These are phyloP conservation scores for Rhodosorus marinus DNA, from an alignment of 23 red algal genomes.

Conservation along the genomic window DNA sequence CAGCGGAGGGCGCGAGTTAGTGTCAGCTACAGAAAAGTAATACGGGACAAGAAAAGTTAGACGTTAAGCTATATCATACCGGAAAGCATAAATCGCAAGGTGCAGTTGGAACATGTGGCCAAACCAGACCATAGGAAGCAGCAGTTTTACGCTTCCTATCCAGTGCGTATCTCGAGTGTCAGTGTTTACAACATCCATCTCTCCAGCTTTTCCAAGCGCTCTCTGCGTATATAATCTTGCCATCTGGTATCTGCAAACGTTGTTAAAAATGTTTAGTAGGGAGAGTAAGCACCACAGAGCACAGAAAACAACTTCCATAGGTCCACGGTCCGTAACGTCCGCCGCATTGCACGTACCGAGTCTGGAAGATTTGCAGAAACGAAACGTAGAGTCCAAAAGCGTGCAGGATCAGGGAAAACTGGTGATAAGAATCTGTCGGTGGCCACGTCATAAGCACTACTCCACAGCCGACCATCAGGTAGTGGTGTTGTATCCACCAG, in stretches of 20 bases:
- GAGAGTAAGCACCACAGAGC: background rate
- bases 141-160: constrained; percentile 58
- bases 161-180: constrained; percentile 88
- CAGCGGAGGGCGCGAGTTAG: too few species aligned
- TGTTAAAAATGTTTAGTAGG: background rate
- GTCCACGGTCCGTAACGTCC: too few species aligned
- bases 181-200: constrained; percentile 91
- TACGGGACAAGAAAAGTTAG: constrained; percentile 24
- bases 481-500: constrained; percentile 98
- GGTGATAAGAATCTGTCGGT: constrained; percentile 44
- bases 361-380: constrained; percentile 85
- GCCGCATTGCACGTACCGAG: constrained; percentile 41
- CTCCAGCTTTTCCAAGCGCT: constrained; percentile 72
- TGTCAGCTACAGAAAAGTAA: too few species aligned
- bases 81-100: constrained; percentile 16
- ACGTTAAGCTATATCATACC: constrained; percentile 37
- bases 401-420: constrained; percentile 43
- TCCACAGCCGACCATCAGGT: constrained; percentile 53
- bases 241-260: constrained; percentile 56
- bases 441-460: constrained; percentile 85
- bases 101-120: constrained; percentile 69
- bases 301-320: background rate
- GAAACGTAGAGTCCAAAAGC: constrained; percentile 77
- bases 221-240: constrained; percentile 83
- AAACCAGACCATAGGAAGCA: constrained; percentile 66